Conservation (phyloP, 2,329 filamentous ascomycete species). For the Westerdykella ornata region DNA sequence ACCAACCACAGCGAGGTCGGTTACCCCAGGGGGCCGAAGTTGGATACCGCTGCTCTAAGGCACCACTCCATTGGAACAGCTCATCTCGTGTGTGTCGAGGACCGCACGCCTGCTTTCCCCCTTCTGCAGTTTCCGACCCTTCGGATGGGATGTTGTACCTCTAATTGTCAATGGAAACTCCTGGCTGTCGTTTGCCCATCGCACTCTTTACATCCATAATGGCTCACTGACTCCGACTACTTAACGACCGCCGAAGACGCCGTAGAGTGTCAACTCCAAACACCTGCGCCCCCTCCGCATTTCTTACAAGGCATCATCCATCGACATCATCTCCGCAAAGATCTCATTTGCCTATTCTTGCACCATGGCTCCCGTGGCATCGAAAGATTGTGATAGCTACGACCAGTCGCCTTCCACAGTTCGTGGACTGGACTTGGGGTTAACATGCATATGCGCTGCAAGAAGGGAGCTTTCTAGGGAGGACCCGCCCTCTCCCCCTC, state of each 20-base stretch:
- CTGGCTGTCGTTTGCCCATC: constrained; percentile 21
- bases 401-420: background rate
- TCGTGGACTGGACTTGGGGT: background rate
- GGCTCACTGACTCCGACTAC: constrained; percentile 2
- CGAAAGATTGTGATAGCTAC: too few relatives aligned
- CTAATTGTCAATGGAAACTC: constrained; percentile 22
- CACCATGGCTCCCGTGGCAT: background rate
- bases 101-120: too few relatives aligned
- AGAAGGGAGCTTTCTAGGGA: constrained; percentile 20
- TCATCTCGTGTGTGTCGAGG: too few relatives aligned
- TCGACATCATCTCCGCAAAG: too few relatives aligned
- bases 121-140: constrained; percentile 19
- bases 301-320: too few relatives aligned
- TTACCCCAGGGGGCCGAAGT: too few relatives aligned
- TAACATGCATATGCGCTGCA: background rate
- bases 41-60: too few relatives aligned
- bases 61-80: too few relatives aligned
- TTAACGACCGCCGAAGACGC: background rate
- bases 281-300: too few relatives aligned
- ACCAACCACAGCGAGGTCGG: constrained; percentile 4
- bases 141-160: constrained; percentile 32
- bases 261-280: too few relatives aligned
- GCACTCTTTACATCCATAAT: constrained; percentile 13
- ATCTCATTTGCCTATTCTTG: background rate
- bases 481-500: constrained; percentile 37